A percentile compares a stretch with the other conserved stretches of the same genome.
Conservation (phyloP, 2,329 filamentous ascomycete species). For the Hymenoscyphus repandus region DNA sequence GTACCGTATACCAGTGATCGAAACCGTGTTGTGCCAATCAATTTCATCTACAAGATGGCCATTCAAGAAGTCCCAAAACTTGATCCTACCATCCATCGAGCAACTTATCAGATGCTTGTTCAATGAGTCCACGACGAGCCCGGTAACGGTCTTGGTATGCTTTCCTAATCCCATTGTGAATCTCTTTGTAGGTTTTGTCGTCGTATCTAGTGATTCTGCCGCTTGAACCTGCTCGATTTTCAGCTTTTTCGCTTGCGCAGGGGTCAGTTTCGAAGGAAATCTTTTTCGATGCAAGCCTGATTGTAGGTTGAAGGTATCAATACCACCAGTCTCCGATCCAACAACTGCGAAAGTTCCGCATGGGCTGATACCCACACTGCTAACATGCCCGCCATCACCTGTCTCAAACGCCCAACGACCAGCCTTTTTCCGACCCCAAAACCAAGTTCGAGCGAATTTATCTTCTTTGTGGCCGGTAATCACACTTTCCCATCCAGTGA, state of each 20-base stretch:
- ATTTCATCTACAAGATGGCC: conserved; percentile 76
- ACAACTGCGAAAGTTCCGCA: conserved; percentile 93
- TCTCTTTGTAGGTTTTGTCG: conserved; percentile 12
- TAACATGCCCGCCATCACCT: conserved; percentile 74
- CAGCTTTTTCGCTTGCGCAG: conserved; percentile 71
- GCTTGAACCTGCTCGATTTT: conserved; percentile 55
- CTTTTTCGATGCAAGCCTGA: conserved; percentile 83
- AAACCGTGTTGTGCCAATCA: conserved; percentile 73
- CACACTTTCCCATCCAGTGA: conserved; percentile 95
- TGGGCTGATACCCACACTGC: conserved; percentile 80
- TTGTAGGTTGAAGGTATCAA: conserved; percentile 97
- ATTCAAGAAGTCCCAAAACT: conserved; percentile 95
- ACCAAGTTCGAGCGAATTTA: conserved; percentile 86
- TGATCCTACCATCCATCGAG: conserved; percentile 84
- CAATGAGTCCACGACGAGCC: conserved; percentile 80
- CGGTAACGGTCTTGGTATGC: conserved; percentile 79
- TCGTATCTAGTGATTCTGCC: conserved; percentile 21
- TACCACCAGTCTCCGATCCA: conserved; percentile 73
- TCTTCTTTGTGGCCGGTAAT: conserved; percentile 89
- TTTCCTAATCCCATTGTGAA: conserved; percentile 52
- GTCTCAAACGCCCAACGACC: conserved; percentile 92
- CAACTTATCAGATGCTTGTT: conserved; percentile 84
- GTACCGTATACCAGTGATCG: conserved; percentile 72
- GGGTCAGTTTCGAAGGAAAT: conserved; percentile 76
- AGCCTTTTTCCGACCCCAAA: conserved; percentile 91